Evolutionary conservation across 1,284 basidiomycete genomes (phyloP).

Genomic region (Athelia sp.): DNA sequence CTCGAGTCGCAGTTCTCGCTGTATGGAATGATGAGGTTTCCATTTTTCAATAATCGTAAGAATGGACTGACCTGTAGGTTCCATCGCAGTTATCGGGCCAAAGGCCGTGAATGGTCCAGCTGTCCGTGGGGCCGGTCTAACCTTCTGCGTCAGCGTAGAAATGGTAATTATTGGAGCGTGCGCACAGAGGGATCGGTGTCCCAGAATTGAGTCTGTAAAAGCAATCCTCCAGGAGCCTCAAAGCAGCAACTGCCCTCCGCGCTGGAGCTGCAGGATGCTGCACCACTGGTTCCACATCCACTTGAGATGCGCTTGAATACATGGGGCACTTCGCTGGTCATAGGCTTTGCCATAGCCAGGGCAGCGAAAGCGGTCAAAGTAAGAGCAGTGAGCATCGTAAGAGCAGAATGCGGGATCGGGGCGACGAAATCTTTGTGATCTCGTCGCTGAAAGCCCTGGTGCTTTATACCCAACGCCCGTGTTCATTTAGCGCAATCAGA

Average conservation of each 20-base stretch:
- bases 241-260: constrained; percentile 13
- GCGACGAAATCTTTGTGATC: background rate
- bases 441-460: background rate
- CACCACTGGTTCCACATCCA: background rate
- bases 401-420: background rate
- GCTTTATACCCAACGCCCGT: too few relatives aligned
- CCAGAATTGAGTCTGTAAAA: constrained; percentile 13
- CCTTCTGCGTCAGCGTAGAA: background rate
- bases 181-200: constrained; percentile 16
- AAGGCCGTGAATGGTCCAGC: constrained; percentile 24
- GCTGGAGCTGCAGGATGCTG: background rate
- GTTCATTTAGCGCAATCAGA: too few relatives aligned
- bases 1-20: constrained; percentile 28
- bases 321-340: background rate
- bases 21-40: constrained; percentile 23
- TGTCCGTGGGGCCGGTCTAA: constrained; percentile 14
- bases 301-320: background rate
- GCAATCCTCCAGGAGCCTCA: constrained; percentile 13
- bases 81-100: constrained; percentile 18
- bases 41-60: background rate
- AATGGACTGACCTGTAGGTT: background rate
- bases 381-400: constrained; percentile 6
- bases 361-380: constrained; percentile 13
- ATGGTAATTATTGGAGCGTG: background rate
- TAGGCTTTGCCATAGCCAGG: constrained; percentile 7